Conservation (phyloP, 2,329 filamentous ascomycete species). For the Teratosphaeria nubilosa region DNA sequence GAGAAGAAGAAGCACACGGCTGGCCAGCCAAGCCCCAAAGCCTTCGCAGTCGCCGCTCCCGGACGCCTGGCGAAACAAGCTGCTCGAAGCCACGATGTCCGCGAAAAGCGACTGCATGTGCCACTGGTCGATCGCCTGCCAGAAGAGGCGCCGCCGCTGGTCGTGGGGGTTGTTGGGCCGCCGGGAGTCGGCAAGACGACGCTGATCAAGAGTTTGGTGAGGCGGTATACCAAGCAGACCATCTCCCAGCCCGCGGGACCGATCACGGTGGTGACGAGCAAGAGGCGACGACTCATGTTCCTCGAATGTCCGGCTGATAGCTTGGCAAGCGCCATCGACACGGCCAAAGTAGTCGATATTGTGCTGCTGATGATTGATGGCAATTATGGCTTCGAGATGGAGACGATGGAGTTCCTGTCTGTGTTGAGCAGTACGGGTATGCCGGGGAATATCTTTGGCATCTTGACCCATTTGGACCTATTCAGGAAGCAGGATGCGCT, state of each 20-base stretch:
- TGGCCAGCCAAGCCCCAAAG: slow-evolving; percentile 72
- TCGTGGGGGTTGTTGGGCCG: slow-evolving; percentile 89
- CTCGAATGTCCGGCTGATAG: slow-evolving; percentile 92
- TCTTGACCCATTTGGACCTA: slow-evolving; percentile 89
- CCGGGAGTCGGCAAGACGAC: slow-evolving; percentile 93
- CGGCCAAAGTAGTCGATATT: slow-evolving; percentile 95
- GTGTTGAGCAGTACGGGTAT: slow-evolving; percentile 88
- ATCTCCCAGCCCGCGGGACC: slow-evolving; percentile 82
- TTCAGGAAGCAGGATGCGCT: slow-evolving; percentile 89
- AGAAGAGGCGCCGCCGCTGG: slow-evolving; percentile 85
- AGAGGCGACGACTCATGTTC: slow-evolving; percentile 88
- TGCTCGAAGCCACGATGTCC: slow-evolving; percentile 66
- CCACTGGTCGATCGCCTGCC: slow-evolving; percentile 91
- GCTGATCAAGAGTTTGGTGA: slow-evolving; percentile 84
- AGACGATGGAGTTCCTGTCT: slow-evolving; percentile 99
- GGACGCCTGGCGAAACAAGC: slow-evolving; percentile 70
- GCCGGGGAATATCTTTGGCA: slow-evolving; percentile 96
- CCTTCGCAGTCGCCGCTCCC: slow-evolving; percentile 74
- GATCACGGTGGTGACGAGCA: slow-evolving; percentile 91
- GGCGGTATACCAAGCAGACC: slow-evolving; percentile 91
- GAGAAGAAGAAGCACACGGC: slow-evolving; percentile 48
- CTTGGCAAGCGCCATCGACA: slow-evolving; percentile 90
- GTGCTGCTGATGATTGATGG: slow-evolving; percentile 97
- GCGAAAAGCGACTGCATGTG: slow-evolving; percentile 92
- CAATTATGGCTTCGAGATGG: slow-evolving; percentile 99